These are phyloP conservation scores for Strobilomyces dryophilus DNA, from an alignment of 768 basidiomycete genomes.

Conservation along the genomic window DNA sequence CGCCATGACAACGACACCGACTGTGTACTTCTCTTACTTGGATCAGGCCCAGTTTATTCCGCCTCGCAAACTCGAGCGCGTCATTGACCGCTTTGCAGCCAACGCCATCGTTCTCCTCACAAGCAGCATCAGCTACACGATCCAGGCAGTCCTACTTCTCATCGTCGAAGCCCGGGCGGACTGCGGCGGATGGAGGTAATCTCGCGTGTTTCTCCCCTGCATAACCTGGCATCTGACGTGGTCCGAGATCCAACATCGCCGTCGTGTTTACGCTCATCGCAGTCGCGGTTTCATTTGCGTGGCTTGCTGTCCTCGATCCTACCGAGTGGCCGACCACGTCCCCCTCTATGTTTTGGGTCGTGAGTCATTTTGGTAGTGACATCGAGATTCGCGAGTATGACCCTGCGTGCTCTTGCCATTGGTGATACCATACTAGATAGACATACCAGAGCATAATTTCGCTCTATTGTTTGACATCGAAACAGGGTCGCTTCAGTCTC, in stretches of 20 bases:
- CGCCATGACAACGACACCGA: conserved; percentile 40
- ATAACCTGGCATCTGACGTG: not conserved
- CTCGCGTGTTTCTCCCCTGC: not conserved
- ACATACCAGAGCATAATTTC: conserved; percentile 9
- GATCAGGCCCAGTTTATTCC: conserved; percentile 55
- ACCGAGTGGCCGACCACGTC: conserved; percentile 58
- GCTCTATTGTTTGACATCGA: not conserved
- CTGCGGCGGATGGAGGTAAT: conserved; percentile 89
- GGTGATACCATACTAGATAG: conserved; percentile 70
- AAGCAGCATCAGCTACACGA: conserved; percentile 75
- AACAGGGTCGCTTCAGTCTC: no score
- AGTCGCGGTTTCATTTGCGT: conserved; percentile 68
- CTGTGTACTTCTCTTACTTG: conserved; percentile 67
- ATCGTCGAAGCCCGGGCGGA: conserved; percentile 76
- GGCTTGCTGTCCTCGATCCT: conserved; percentile 68
- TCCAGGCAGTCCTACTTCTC: conserved; percentile 65
- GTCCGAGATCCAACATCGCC: conserved; percentile 64
- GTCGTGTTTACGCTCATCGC: conserved; percentile 68
- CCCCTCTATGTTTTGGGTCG: conserved; percentile 61
- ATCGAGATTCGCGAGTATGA: not conserved
- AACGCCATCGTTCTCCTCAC: conserved; percentile 77
- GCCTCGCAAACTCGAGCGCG: not conserved
- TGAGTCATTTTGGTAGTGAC: conserved; percentile 30
- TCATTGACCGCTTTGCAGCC: conserved; percentile 34
- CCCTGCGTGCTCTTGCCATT: not conserved